These are phyloP conservation scores for Centrapalus pauciflorus DNA, from an alignment of 129 eudicot genomes.

Conservation along the genomic window DNA sequence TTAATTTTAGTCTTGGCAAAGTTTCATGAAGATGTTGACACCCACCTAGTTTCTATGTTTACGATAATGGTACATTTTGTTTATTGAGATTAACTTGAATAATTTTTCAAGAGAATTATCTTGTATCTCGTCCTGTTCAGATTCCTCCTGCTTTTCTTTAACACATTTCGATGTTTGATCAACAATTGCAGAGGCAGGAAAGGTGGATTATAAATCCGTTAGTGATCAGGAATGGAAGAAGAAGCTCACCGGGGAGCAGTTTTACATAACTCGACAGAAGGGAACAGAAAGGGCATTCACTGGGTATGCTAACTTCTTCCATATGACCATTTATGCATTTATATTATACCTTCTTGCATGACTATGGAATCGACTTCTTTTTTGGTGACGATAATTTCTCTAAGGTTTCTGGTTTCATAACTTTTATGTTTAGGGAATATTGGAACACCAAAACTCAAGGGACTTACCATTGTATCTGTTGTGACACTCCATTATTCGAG, in stretches of 20 bases:
- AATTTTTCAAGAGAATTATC: no score
- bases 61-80: no score
- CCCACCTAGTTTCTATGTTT: no score
- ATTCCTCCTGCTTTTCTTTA: not conserved
- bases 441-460: constrained; percentile 94
- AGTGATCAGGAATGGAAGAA: constrained; percentile 75
- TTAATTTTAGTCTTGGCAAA: no score
- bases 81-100: no score
- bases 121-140: not conserved
- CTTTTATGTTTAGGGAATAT: constrained; percentile 54
- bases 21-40: no score
- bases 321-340: not conserved
- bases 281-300: constrained; percentile 94
- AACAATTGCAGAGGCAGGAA: constrained; percentile 38
- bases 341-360: no score
- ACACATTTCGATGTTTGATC: not conserved
- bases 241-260: constrained; percentile 64
- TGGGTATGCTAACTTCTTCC: constrained; percentile 43
- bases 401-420: not conserved
- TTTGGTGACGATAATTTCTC: not conserved
- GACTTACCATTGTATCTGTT: constrained; percentile 84
- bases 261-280: constrained; percentile 71
- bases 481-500: constrained; percentile 90
- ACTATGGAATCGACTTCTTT: not conserved
- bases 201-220: constrained; percentile 45